Conservation (phyloP, 2,329 filamentous ascomycete genomes). For the Elsinoe australis region DNA sequence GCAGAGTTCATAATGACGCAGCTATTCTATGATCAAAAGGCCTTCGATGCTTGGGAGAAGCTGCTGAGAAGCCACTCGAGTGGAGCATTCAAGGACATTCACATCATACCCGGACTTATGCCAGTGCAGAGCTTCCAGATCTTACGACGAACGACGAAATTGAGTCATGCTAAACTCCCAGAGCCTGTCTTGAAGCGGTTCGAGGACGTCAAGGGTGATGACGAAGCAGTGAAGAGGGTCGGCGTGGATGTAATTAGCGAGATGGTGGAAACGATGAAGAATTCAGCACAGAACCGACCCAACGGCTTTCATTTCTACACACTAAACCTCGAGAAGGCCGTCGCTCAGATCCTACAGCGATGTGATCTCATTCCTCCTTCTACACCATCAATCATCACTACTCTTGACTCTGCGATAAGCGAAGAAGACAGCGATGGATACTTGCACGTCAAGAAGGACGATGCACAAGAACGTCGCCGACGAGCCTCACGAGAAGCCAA, state of each 20-base stretch:
- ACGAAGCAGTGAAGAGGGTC: conserved; percentile 71
- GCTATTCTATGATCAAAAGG: conserved; percentile 83
- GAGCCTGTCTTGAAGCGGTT: conserved; percentile 60
- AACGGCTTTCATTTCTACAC: conserved; percentile 97
- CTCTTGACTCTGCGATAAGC: conserved; percentile 29
- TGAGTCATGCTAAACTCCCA: conserved; percentile 82
- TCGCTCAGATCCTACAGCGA: conserved; percentile 83
- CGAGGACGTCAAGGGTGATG: conserved; percentile 66
- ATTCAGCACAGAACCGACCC: conserved; percentile 50
- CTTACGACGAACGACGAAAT: conserved; percentile 84
- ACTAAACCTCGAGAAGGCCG: conserved; percentile 89
- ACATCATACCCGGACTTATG: conserved; percentile 93
- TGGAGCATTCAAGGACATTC: conserved; percentile 74
- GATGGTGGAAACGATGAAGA: conserved; percentile 70
- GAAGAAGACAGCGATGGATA: conserved; percentile 35
- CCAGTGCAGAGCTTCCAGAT: conserved; percentile 97
- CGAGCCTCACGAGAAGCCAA: conserved; percentile 71
- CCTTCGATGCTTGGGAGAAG: conserved; percentile 73
- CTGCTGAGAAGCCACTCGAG: conserved; percentile 71
- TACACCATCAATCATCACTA: conserved; percentile 20
- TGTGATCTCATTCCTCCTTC: conserved; percentile 67
- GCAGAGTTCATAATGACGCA: conserved; percentile 99
- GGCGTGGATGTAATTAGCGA: conserved; percentile 79
- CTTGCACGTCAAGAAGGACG: conserved; percentile 24
- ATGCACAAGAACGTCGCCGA: conserved; percentile 29